phyloP scores from a whole-genome alignment of 768 basidiomycete genomes.

The Butyriboletus loyo region DNA sequence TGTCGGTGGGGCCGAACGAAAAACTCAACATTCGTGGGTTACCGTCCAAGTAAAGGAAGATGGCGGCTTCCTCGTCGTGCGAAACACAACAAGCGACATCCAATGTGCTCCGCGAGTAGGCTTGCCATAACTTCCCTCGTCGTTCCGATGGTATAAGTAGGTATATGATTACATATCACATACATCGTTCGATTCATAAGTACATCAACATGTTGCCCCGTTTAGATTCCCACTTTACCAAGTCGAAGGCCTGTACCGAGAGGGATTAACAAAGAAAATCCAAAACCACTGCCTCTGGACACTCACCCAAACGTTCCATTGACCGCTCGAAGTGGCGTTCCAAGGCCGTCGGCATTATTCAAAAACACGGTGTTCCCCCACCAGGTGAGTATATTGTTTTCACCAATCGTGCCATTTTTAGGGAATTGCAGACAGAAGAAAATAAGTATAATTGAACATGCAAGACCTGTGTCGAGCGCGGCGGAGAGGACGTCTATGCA shows the following conservation, averaged over 20 bases:
- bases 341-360: conserved; percentile 31
- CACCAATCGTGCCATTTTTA: conserved; percentile 55
- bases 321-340: conserved; percentile 6
- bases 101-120: not conserved
- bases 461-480: conserved; percentile 68
- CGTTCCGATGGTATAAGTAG: not conserved
- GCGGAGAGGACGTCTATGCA: conserved; percentile 61
- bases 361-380: conserved; percentile 59
- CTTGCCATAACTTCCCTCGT: not conserved
- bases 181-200: not conserved
- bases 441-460: conserved; percentile 52
- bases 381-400: conserved; percentile 53
- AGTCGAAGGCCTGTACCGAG: conserved; percentile 8
- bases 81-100: not conserved
- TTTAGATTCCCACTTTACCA: conserved; percentile 6
- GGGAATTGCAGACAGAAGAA: conserved; percentile 68
- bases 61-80: not conserved
- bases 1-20: not conserved
- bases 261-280: not conserved
- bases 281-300: not conserved
- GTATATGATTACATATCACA: not conserved
- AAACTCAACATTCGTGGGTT: not conserved
- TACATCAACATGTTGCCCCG: not conserved
- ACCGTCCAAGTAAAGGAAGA: not conserved
- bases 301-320: conserved; percentile 31